phyloP scores from a whole-genome alignment of 1,139 yeast species.

The Pichia sp. region DNA sequence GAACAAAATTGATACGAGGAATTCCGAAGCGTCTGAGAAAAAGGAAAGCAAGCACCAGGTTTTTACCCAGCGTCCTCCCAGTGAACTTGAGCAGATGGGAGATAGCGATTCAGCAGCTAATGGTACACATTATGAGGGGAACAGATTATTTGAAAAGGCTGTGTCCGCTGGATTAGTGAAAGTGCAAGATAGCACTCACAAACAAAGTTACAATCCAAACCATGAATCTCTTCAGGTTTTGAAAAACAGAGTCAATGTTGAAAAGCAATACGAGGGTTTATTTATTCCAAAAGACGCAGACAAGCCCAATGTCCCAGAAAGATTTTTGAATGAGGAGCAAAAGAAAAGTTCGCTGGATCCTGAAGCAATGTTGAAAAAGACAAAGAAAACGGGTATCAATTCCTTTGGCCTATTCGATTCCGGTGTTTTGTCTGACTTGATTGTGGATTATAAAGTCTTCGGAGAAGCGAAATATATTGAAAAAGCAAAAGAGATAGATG shows the following conservation, averaged over 20 bases:
- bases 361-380: slow-evolving; percentile 11
- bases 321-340: slow-evolving; percentile 20
- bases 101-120: slow-evolving; percentile 2
- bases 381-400: slow-evolving; percentile 12
- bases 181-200: slow-evolving; percentile 12
- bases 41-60: slow-evolving; percentile 13
- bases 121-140: slow-evolving; percentile 2
- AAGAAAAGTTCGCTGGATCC: slow-evolving; percentile 12
- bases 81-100: slow-evolving; percentile 17
- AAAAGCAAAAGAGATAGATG: slow-evolving; percentile 14
- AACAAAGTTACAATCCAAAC: slow-evolving; percentile 15
- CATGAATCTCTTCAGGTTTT: slow-evolving; percentile 20
- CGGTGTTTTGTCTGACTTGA: slow-evolving; percentile 20
- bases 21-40: background rate
- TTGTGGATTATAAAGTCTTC: slow-evolving; percentile 20
- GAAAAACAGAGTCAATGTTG: slow-evolving; percentile 19
- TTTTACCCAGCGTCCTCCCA: slow-evolving; percentile 22
- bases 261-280: slow-evolving; percentile 22
- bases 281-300: slow-evolving; percentile 18
- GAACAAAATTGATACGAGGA: background rate
- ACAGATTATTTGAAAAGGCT: slow-evolving; percentile 18
- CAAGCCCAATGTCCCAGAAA: slow-evolving; percentile 20
- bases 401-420: slow-evolving; percentile 22
- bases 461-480: slow-evolving; percentile 11
- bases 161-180: slow-evolving; percentile 18